Evolutionary conservation across 768 basidiomycete species (phyloP).

Genomic region (Tricholoma saponaceum): DNA sequence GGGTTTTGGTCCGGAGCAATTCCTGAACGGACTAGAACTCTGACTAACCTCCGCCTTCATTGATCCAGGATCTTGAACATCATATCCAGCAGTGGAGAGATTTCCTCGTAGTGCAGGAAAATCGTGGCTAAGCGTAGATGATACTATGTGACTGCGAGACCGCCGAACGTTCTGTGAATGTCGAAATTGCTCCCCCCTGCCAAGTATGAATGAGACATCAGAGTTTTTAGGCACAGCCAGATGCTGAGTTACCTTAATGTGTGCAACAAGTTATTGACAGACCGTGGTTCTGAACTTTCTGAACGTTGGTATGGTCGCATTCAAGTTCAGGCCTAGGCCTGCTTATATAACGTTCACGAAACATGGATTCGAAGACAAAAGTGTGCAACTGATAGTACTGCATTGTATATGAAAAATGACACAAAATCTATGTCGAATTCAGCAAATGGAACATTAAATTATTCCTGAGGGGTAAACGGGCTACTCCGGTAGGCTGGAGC

Average conservation of each 20-base stretch:
- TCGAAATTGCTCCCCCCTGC: conserved; percentile 75
- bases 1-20: conserved; percentile 44
- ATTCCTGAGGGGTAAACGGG: conserved; percentile 77
- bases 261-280: conserved; percentile 48
- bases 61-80: not conserved
- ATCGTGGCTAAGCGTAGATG: conserved; percentile 4
- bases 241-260: conserved; percentile 42
- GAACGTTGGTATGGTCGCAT: conserved; percentile 1
- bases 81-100: not conserved
- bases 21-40: conserved; percentile 7
- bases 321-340: conserved; percentile 16
- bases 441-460: conserved; percentile 15
- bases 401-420: not conserved
- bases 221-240: not conserved
- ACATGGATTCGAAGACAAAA: not conserved
- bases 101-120: conserved; percentile 10
- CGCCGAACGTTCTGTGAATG: conserved; percentile 51
- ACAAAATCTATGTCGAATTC: not conserved
- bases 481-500: conserved; percentile 70
- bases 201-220: not conserved
- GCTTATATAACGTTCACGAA: not conserved
- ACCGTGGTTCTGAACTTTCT: conserved; percentile 9
- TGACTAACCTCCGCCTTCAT: not conserved
- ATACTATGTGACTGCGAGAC: conserved; percentile 17
- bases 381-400: not conserved